These are phyloP conservation scores for Colletotrichum chrysophilum DNA, from an alignment of 2,329 filamentous ascomycete species.

Conservation along the genomic window DNA sequence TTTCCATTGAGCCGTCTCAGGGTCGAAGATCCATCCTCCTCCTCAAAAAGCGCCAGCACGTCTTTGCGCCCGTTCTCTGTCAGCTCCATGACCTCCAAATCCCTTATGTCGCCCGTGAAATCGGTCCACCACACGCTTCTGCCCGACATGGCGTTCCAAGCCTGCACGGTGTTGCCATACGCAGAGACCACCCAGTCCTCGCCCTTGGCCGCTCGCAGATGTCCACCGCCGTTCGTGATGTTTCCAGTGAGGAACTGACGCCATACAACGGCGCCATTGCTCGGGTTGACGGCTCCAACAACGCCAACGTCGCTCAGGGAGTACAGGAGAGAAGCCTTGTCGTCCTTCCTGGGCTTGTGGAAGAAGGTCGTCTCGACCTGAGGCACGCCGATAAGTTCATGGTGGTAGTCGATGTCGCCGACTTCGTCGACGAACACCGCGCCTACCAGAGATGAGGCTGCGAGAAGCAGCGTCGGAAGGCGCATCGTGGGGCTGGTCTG, in stretches of 20 bases:
- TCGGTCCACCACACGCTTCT: conserved; percentile 76
- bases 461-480: conserved; percentile 34
- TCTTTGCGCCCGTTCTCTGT: conserved; percentile 71
- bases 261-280: conserved; percentile 85
- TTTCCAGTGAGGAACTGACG: conserved; percentile 73
- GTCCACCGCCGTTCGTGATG: conserved; percentile 49
- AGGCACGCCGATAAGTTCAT: conserved; percentile 85
- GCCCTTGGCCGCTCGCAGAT: conserved; percentile 76
- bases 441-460: conserved; percentile 47
- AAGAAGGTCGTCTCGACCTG: conserved; percentile 90
- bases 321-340: conserved; percentile 89
- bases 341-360: conserved; percentile 81
- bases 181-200: conserved; percentile 81
- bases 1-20: conserved; percentile 76
- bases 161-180: conserved; percentile 70
- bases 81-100: conserved; percentile 79
- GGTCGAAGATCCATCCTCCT: conserved; percentile 60
- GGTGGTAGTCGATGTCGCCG: conserved; percentile 90
- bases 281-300: conserved; percentile 87
- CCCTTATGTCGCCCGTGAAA: conserved; percentile 64
- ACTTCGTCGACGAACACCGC: conserved; percentile 92
- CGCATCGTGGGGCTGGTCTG: conserved; percentile 22
- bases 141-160: conserved; percentile 86
- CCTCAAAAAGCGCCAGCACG: conserved; percentile 70
- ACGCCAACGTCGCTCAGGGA: conserved; percentile 85